These are phyloP conservation scores for Pyropia haitanensis DNA, from an alignment of 23 red algal species.

Conservation along the genomic window DNA sequence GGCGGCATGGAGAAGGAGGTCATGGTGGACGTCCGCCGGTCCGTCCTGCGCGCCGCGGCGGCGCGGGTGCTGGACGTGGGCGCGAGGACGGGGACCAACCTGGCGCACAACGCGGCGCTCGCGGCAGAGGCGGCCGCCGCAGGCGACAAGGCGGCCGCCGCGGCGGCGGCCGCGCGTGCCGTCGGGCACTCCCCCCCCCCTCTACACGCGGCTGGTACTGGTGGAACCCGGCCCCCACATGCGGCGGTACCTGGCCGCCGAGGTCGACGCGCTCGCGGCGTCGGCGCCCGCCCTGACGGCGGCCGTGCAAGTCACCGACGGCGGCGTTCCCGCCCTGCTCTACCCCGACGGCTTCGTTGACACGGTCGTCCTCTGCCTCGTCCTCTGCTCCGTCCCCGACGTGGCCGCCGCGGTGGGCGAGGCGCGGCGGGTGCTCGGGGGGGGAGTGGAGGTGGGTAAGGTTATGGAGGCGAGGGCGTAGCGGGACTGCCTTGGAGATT, in stretches of 20 bases:
- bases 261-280: neutral
- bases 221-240: slow-evolving; percentile 31
- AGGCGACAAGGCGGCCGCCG: too few relatives aligned
- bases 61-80: slow-evolving; percentile 37
- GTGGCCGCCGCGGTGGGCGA: slow-evolving; percentile 10
- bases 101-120: neutral
- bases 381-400: slow-evolving; percentile 20
- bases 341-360: slow-evolving; percentile 31
- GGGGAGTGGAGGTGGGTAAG: slow-evolving; percentile 15
- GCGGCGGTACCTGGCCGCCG: slow-evolving; percentile 16
- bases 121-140: too few relatives aligned
- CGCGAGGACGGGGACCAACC: slow-evolving; percentile 16
- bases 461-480: too few relatives aligned
- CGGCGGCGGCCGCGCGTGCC: neutral
- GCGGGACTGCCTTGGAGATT: too few relatives aligned
- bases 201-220: slow-evolving; percentile 15
- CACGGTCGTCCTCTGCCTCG: slow-evolving; percentile 29
- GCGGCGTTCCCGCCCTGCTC: slow-evolving; percentile 12
- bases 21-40: slow-evolving; percentile 14
- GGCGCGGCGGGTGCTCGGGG: slow-evolving; percentile 25
- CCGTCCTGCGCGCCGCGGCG: slow-evolving; percentile 14
- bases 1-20: neutral
- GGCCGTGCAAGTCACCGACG: slow-evolving; percentile 8
- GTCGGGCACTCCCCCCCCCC: slow-evolving; percentile 8
- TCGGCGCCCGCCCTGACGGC: neutral